Conservation (phyloP, 2,329 filamentous ascomycete genomes). For the Akanthomyces lecanii region DNA sequence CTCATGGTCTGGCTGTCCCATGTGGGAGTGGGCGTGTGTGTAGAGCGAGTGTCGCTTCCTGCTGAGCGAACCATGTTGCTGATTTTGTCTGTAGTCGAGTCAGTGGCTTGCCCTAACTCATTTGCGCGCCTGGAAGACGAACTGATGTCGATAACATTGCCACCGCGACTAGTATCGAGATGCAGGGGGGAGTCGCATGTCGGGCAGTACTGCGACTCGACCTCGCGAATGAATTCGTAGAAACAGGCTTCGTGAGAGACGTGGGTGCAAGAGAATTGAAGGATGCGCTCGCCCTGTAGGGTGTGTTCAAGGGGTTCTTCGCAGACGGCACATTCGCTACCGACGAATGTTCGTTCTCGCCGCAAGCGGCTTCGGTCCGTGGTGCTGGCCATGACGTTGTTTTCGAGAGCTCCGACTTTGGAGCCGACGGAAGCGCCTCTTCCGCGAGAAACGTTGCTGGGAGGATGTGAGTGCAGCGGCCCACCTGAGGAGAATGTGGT, state of each 20-base stretch:
- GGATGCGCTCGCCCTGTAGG: conserved; percentile 83
- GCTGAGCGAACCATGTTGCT: conserved; percentile 87
- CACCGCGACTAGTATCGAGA: conserved; percentile 85
- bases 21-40: conserved; percentile 54
- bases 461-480: conserved; percentile 11
- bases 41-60: conserved; percentile 56
- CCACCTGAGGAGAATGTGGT: neutral
- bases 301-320: conserved; percentile 97
- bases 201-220: conserved; percentile 90
- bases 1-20: conserved; percentile 64
- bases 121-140: conserved; percentile 23
- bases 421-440: conserved; percentile 28
- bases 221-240: conserved; percentile 95
- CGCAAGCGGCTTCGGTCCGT: conserved; percentile 73
- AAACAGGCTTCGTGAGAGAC: conserved; percentile 98
- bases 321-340: conserved; percentile 90
- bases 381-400: conserved; percentile 42
- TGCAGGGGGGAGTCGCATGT: conserved; percentile 89
- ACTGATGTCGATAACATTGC: conserved; percentile 92
- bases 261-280: conserved; percentile 95
- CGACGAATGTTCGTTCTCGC: conserved; percentile 90
- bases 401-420: conserved; percentile 35
- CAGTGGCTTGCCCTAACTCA: conserved; percentile 25
- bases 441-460: conserved; percentile 28
- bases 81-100: conserved; percentile 69